Percentiles rank a stretch among this genome's conserved stretches.
These are phyloP conservation scores for Globisporangium irregulare DNA, from an alignment of 352 stramenopile species.

Conservation along the genomic window DNA sequence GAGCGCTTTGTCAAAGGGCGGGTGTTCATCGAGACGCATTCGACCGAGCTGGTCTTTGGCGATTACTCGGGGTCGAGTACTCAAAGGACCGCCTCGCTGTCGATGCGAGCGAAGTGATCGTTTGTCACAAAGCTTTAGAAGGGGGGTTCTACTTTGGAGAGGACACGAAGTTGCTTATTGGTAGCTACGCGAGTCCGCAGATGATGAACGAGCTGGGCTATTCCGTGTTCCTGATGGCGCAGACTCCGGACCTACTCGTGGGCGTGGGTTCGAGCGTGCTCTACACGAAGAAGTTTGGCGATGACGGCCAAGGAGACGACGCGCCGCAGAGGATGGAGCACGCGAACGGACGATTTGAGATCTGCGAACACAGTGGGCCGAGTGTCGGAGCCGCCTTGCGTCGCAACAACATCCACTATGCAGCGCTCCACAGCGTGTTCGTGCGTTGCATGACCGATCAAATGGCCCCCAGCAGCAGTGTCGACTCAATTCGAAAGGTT, in stretches of 20 bases:
- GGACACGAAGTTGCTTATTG: not conserved
- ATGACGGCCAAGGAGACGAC: not conserved
- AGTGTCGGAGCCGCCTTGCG: not conserved
- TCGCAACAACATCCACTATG: conserved; percentile 1
- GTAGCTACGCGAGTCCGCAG: not conserved
- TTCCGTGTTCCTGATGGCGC: conserved; percentile 3
- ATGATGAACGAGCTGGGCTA: conserved; percentile 8
- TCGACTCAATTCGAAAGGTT: not conserved
- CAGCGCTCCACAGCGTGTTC: conserved; percentile 3
- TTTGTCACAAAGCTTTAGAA: not conserved
- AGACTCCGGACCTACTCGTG: not conserved
- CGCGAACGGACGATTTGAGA: conserved; percentile 2
- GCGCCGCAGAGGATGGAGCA: not conserved
- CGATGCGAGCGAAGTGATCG: not conserved
- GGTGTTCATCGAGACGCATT: conserved; percentile 7
- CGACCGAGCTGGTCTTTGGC: not conserved
- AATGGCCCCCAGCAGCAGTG: not conserved
- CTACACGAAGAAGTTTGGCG: not conserved
- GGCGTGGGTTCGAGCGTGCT: not conserved
- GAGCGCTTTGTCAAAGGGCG: not conserved
- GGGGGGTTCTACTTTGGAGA: not conserved
- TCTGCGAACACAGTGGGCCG: not conserved
- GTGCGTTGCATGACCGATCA: not conserved
- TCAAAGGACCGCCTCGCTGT: not conserved
- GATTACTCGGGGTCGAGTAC: not conserved